Conservation (phyloP, 345 rosid species). For the Garcia nutans region DNA sequence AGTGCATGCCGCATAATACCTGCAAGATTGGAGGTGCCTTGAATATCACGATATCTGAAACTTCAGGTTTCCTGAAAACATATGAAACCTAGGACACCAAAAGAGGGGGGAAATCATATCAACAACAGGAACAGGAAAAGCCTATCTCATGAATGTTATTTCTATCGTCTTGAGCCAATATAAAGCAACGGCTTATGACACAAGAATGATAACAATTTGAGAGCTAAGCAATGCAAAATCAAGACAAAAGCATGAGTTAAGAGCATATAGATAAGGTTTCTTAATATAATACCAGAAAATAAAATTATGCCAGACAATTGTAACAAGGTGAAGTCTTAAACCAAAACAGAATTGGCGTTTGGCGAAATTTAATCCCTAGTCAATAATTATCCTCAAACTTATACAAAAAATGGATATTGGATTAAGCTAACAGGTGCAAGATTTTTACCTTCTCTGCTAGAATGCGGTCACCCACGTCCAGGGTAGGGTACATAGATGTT, state of each 20-base stretch:
- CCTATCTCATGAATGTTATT: background rate
- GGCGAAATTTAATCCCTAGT: no score
- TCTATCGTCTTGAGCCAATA: background rate
- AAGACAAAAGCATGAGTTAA: no score
- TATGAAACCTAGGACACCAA: slow-evolving; percentile 63
- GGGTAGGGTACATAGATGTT: slow-evolving; percentile 78
- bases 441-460: slow-evolving; percentile 81
- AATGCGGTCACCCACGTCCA: slow-evolving; percentile 82
- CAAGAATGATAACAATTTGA: background rate
- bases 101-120: slow-evolving; percentile 5
- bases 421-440: background rate
- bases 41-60: slow-evolving; percentile 78
- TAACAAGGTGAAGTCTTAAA: background rate
- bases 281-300: background rate
- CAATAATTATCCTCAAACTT: background rate
- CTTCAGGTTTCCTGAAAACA: slow-evolving; percentile 75
- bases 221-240: no score
- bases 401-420: background rate
- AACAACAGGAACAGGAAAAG: background rate
- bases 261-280: background rate
- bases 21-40: slow-evolving; percentile 79
- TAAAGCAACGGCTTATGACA: background rate
- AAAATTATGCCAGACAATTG: background rate
- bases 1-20: slow-evolving; percentile 33
- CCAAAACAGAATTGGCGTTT: background rate